Base-by-base conservation (phyloP, 768 basidiomycete genomes). In the Tulasnella sp. region DNA sequence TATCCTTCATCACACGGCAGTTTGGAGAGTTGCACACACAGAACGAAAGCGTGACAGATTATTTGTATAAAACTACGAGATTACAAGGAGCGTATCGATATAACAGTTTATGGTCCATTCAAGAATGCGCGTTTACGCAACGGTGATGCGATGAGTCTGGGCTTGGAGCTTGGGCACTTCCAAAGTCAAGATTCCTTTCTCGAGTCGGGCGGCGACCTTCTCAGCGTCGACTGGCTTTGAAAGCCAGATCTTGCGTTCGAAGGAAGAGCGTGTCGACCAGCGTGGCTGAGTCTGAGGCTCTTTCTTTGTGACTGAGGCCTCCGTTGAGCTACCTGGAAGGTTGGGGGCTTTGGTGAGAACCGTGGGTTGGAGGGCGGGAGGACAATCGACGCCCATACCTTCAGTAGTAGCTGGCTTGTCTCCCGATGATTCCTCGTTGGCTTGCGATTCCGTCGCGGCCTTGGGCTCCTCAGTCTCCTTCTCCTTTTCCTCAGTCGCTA, bases 171-270 rank as follows among this genome's bases (percentile, higher is more conserved):
- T 79, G 19, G 81, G 81, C 9, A 81, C 44, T 14, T 80, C 58
- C 80, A 81, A 78, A 31, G 71, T 72, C 27, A 81, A 56, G 21
- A 81, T 71, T 14, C 81, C 81, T 74, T 81, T 46, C 5, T 78
- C 77, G 31, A 81, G 75, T n/a, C 75, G 78, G 12, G 81, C 81
- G 27, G 73, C 38, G 74, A 79, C 77, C 24, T 73, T 73, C 21
- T 24, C 8, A 9, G 40, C 52, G 62, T 81, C 80, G 31, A 81
- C 78, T 21, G 76, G 71, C 46, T 72, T 76, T 5, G 77, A 80
- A 31, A 81, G 80, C 72, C 80, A 79, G 40, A 81, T 46, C 62
- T 76, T 81, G 12, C 81, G 75, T n/a, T 42, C 36, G 76, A 81
- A 81, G 1, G 34, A 46, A 52, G 44, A 48, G 38, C 44, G 34